Base-by-base conservation (phyloP, 257 asterid species). In the Hygrophila difformis region DNA sequence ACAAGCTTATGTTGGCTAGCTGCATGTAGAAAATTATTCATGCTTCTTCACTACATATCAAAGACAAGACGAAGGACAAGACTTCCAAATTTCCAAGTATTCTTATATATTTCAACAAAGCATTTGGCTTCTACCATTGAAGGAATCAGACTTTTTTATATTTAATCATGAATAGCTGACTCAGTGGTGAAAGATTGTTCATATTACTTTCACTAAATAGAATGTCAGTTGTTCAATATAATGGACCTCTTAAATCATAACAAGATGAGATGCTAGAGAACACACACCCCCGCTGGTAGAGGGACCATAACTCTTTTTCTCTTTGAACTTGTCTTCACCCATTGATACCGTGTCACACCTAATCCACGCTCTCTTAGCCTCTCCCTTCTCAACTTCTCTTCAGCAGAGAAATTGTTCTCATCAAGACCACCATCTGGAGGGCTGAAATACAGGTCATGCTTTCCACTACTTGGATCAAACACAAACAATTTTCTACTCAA, bases 391-490 rank as follows among this genome's bases (percentile, higher is more conserved):
- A 84, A 60, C 68, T 75, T 88, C 69, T 88, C 97, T 60, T 88
- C 95, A 6, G 91, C 79, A 15, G 96, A 84, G 36, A 88, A 51
- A 63, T 77, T 88, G 56, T 71, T 73, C 72, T 88, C 97, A 16
- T 81, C 94, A 57, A 84, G 91, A 13, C 97, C 97, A n/a, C 97
- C 97, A 71, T 82, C 91, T 1, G 79, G 75, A 28, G 94, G 96
- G 55, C 78, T 75, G 47, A 81, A 84, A 60, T 74, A 69, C 64
- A 84, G 52, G 22, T 84, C 94, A 48, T 78, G 93, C 51, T 65
- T 75, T 52, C 84, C 64, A 47, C 47, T 67, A 37, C 69, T 81
- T 49, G 73, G 77, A 75, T 88, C 84, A 69, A 76, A 76, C 35
- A 67, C 71, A 51, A 66, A 88, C 53, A 88, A 59, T 48, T 77